Evolutionary conservation across 2,329 filamentous ascomycete genomes (phyloP).

Genomic region (Colletotrichum sp.): DNA sequence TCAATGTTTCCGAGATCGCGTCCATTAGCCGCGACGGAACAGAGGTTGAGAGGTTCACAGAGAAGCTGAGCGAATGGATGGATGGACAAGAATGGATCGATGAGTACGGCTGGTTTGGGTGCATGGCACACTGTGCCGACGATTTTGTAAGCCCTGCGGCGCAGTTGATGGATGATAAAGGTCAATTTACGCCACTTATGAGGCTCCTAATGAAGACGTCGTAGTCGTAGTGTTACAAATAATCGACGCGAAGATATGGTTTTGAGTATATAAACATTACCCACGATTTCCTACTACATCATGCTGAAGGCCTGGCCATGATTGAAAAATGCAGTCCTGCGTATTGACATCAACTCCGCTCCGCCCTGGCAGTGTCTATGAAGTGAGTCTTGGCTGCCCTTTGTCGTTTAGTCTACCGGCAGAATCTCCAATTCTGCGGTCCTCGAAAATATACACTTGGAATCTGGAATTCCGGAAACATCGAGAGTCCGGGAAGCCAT

Average conservation of each 20-base stretch:
- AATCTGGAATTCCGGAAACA: neutral
- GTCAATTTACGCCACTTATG: constrained; percentile 39
- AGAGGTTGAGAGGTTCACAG: constrained; percentile 43
- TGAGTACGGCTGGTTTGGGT: constrained; percentile 50
- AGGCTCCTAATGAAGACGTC: constrained; percentile 5
- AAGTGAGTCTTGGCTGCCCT: neutral
- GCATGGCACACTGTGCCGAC: constrained; percentile 45
- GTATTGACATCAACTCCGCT: neutral
- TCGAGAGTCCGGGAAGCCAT: neutral
- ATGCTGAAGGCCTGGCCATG: neutral
- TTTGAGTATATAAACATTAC: neutral
- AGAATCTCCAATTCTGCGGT: neutral
- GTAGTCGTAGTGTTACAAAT: neutral
- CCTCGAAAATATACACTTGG: neutral
- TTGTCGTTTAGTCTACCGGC: neutral
- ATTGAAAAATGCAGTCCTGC: neutral
- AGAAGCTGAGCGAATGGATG: constrained; percentile 45
- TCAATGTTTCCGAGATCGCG: constrained; percentile 48
- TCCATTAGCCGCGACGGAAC: constrained; percentile 39
- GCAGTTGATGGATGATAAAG: constrained; percentile 48
- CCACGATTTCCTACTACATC: neutral
- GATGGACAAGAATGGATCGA: constrained; percentile 44
- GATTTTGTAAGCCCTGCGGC: constrained; percentile 50
- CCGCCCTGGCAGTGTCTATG: neutral
- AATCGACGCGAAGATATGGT: neutral